phyloP scores from a whole-genome alignment of 768 basidiomycete genomes.

The Rhodosporidiobolus sp. region DNA sequence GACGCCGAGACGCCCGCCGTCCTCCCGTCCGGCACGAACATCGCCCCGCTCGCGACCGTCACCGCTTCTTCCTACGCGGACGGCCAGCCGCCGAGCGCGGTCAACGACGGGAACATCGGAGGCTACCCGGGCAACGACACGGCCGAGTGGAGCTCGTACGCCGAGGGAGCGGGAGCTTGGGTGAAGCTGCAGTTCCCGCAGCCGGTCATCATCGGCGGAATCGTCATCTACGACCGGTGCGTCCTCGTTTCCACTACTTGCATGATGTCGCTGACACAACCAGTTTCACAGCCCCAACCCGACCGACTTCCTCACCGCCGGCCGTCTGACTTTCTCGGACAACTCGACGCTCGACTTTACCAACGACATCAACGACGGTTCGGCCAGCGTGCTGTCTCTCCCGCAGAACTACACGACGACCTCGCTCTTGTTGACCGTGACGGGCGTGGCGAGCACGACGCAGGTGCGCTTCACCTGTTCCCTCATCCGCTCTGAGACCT shows the following conservation, averaged over 20 bases:
- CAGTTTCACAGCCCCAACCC: constrained; percentile 8
- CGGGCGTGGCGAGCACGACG: neutral
- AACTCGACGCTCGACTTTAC: neutral
- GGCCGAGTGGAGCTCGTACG: constrained; percentile 7
- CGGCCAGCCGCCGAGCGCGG: neutral
- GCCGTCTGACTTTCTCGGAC: constrained; percentile 19
- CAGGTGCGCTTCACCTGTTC: no score
- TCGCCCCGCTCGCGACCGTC: constrained; percentile 1
- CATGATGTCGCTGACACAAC: neutral
- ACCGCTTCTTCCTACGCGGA: neutral
- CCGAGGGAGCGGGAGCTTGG: constrained; percentile 8
- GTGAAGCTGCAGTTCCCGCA: neutral
- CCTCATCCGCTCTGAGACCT: no score
- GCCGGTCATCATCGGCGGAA: neutral
- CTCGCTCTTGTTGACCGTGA: constrained; percentile 14
- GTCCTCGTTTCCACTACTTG: neutral
- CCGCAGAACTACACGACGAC: constrained; percentile 5
- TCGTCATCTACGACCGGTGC: constrained; percentile 19
- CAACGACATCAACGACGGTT: constrained; percentile 15
- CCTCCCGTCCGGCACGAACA: neutral
- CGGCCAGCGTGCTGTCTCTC: constrained; percentile 6
- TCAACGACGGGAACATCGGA: constrained; percentile 8
- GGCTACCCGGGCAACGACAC: constrained; percentile 17
- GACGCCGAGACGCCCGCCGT: constrained; percentile 6
- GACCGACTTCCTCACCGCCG: constrained; percentile 9